Conservation (phyloP, 2,329 filamentous ascomycete species). For the Xenosphaeropsis pyriputrescens region DNA sequence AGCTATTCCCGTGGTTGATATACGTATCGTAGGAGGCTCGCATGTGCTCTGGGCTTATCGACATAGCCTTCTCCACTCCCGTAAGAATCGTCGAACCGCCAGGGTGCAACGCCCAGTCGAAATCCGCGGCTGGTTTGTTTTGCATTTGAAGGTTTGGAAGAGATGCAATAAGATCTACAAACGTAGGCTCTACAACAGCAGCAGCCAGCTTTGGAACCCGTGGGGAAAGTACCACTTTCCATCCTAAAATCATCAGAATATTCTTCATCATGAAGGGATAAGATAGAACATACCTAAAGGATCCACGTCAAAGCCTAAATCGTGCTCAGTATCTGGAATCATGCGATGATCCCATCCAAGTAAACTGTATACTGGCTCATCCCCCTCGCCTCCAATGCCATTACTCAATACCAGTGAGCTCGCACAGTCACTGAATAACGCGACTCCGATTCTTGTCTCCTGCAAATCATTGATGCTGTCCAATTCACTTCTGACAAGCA, state of each 20-base stretch:
- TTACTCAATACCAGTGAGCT: slow-evolving; percentile 52
- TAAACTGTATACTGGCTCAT: slow-evolving; percentile 35
- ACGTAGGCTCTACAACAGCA: slow-evolving; percentile 34
- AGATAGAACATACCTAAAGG: slow-evolving; percentile 31
- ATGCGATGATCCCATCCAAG: slow-evolving; percentile 51
- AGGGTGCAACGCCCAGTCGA: slow-evolving; percentile 63
- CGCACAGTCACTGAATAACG: slow-evolving; percentile 58
- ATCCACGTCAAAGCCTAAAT: slow-evolving; percentile 52
- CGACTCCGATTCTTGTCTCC: slow-evolving; percentile 48
- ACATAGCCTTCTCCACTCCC: slow-evolving; percentile 42
- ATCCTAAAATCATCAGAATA: slow-evolving; percentile 23
- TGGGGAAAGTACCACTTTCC: slow-evolving; percentile 52
- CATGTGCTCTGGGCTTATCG: slow-evolving; percentile 46
- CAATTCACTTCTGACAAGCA: slow-evolving; percentile 48
- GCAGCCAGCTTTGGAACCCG: slow-evolving; percentile 42
- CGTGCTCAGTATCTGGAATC: slow-evolving; percentile 43
- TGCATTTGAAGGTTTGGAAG: slow-evolving; percentile 26
- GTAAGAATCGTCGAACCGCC: slow-evolving; percentile 53
- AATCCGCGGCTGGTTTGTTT: slow-evolving; percentile 35
- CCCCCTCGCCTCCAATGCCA: slow-evolving; percentile 29
- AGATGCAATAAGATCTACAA: slow-evolving; percentile 35
- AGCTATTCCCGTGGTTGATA: slow-evolving; percentile 52
- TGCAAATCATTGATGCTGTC: slow-evolving; percentile 43
- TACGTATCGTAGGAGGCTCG: slow-evolving; percentile 58
- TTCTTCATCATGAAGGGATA: slow-evolving; percentile 1